Base-by-base conservation (phyloP, 2,329 filamentous ascomycete species). In the Pseudogymnoascus sp. region DNA sequence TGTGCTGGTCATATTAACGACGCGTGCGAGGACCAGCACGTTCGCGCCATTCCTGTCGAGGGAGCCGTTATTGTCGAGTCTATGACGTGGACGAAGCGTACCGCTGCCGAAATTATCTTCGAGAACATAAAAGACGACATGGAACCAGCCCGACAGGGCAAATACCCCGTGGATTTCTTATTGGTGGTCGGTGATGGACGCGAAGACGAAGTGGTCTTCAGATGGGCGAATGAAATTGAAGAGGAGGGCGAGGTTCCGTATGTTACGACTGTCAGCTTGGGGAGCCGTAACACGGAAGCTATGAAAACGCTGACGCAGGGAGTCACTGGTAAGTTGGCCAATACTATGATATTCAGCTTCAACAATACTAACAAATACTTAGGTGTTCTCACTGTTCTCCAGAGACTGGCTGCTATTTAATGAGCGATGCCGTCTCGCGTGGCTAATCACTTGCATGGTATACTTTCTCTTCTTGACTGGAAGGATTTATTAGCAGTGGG, bases 1-100 rank as follows among this genome's bases (percentile, higher is more conserved):
- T 96, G 92, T 71, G 91, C 91, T 0, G 92, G 90, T 65, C 92
- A 97, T 70, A 94, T 97, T 79, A 97, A 97, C 72, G 92, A 96
- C 71, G 90, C 91, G 0, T 96, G 92, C 72, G 88, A 91, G 72
- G 84, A 83, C 62, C 90, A 95, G 75, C 84, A 86, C 33, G 89
- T 97, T 4, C 91, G 92, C 71, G 93, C 93, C 4, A 84, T 96
- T 16, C 88, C 90, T 1, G 79, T 91, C 12, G 90, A 94, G 62
- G 86, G 90, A 33, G 89, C 87, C 42, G 86, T 97, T 60, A 81
- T 92, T 9, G 91, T 97, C 14, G 92, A 96, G 73, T 89, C 91
- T 4, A 82, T 89, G 42, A 87, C 92, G 72, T 95, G 89, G 80
- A 94, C 90, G 72, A 97, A 97, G 78, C 86, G 86, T 41, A 92